Conservation (phyloP, 495 filamentous ascomycete genomes). For the Penicillium lividum region DNA sequence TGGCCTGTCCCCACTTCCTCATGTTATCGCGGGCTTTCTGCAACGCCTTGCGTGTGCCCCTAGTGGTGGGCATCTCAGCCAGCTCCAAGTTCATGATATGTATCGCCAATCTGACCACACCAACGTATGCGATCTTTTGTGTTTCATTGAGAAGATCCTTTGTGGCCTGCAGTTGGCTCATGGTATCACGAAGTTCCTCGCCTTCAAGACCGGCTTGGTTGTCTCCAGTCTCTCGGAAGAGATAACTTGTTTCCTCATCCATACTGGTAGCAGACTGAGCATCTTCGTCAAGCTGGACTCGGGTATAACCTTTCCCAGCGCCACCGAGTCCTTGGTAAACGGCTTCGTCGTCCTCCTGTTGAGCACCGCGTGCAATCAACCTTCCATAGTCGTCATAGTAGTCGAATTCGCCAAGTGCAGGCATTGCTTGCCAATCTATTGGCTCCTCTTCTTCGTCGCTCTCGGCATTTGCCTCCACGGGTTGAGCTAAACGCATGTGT, state of each 20-base stretch:
- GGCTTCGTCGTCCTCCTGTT: slow-evolving; percentile 68
- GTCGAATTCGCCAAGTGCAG: slow-evolving; percentile 85
- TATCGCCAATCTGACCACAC: slow-evolving; percentile 77
- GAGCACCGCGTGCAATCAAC: slow-evolving; percentile 76
- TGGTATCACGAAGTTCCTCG: slow-evolving; percentile 78
- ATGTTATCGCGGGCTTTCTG: slow-evolving; percentile 69
- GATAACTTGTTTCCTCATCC: slow-evolving; percentile 95
- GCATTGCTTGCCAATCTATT: slow-evolving; percentile 88
- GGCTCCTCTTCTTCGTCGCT: slow-evolving; percentile 48
- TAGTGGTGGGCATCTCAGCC: slow-evolving; percentile 53
- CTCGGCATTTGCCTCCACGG: slow-evolving; percentile 47
- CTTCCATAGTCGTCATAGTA: slow-evolving; percentile 93
- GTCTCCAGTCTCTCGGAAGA: slow-evolving; percentile 72
- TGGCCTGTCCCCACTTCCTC: slow-evolving; percentile 96
- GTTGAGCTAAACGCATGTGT: slow-evolving; percentile 74
- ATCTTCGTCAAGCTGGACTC: slow-evolving; percentile 92
- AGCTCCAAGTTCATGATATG: slow-evolving; percentile 71
- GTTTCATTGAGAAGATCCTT: slow-evolving; percentile 94
- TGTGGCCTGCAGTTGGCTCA: slow-evolving; percentile 91
- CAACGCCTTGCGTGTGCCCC: slow-evolving; percentile 66
- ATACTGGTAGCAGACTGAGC: slow-evolving; percentile 89
- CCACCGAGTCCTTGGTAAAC: slow-evolving; percentile 77
- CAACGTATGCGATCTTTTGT: slow-evolving; percentile 95
- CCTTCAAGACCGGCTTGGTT: slow-evolving; percentile 67
- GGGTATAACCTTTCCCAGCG: slow-evolving; percentile 91